Percentiles rank a stretch among this genome's conserved stretches.
Evolutionary conservation across 768 basidiomycete species (phyloP).

Genomic region (Dendrothele bispora): DNA sequence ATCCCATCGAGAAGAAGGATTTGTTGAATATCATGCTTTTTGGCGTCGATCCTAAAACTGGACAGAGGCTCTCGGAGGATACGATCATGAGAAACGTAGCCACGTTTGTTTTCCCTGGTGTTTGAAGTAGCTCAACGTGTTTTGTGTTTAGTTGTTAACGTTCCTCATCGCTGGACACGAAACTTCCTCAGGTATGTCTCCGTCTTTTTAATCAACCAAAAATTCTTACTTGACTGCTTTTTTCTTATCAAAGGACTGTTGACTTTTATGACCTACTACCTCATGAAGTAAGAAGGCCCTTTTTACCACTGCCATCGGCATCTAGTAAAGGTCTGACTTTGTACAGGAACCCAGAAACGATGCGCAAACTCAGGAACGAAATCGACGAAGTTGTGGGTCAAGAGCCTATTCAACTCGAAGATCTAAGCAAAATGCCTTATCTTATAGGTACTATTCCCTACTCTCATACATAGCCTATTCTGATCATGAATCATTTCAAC

Average conservation of each 20-base stretch:
- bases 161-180: constrained; percentile 47
- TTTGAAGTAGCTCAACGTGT: background rate
- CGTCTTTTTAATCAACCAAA: background rate
- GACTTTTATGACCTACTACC: constrained; percentile 41
- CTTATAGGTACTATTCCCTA: constrained; percentile 36
- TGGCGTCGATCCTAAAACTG: constrained; percentile 44
- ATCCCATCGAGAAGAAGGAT: constrained; percentile 41
- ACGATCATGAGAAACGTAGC: constrained; percentile 42
- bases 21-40: constrained; percentile 46
- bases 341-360: constrained; percentile 38
- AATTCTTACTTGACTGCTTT: constrained; percentile 14
- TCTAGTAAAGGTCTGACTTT: no score
- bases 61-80: constrained; percentile 37
- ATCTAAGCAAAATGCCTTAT: constrained; percentile 45
- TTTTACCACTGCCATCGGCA: no score
- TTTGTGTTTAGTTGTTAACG: constrained; percentile 35
- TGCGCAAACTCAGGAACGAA: constrained; percentile 46
- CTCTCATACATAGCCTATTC: no score
- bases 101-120: background rate
- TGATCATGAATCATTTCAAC: no score
- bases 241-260: constrained; percentile 41
- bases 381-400: constrained; percentile 47
- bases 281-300: no score
- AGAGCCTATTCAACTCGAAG: constrained; percentile 33
- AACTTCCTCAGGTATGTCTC: constrained; percentile 19